Conservation (phyloP, 306 rosid genomes). For the Sechiopsis laciniata region DNA sequence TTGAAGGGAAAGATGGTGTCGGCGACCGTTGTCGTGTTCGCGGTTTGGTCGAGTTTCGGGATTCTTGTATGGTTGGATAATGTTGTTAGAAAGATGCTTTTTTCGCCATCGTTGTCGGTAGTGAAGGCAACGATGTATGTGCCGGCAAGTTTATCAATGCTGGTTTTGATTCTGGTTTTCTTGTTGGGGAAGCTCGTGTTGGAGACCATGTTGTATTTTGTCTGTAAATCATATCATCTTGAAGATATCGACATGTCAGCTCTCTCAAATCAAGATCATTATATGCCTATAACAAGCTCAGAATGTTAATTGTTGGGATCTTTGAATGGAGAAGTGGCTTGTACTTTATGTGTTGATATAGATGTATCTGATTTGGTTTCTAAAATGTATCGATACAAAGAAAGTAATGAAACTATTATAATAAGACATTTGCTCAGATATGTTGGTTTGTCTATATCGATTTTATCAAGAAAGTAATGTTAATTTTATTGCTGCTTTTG, state of each 20-base stretch:
- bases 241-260: conserved; percentile 59
- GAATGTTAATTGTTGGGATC: not conserved
- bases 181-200: conserved; percentile 43
- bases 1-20: conserved; percentile 51
- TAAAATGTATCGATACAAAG: not conserved
- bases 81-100: not conserved
- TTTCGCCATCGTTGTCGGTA: conserved; percentile 27
- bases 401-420: too few relatives aligned
- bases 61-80: not conserved
- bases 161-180: conserved; percentile 33
- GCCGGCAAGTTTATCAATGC: conserved; percentile 22
- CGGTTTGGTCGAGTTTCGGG: not conserved
- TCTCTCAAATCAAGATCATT: conserved; percentile 42
- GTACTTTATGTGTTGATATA: not conserved
- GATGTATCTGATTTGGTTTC: not conserved
- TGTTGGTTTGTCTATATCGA: too few relatives aligned
- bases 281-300: conserved; percentile 43
- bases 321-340: not conserved
- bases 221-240: conserved; percentile 74
- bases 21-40: conserved; percentile 26
- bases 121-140: conserved; percentile 24
- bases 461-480: too few relatives aligned
- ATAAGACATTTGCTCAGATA: too few relatives aligned
- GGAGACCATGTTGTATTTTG: conserved; percentile 62
- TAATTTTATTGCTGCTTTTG: too few relatives aligned